phyloP scores from a whole-genome alignment of 108 stramenopile species.

The Cyclotella baltica region DNA sequence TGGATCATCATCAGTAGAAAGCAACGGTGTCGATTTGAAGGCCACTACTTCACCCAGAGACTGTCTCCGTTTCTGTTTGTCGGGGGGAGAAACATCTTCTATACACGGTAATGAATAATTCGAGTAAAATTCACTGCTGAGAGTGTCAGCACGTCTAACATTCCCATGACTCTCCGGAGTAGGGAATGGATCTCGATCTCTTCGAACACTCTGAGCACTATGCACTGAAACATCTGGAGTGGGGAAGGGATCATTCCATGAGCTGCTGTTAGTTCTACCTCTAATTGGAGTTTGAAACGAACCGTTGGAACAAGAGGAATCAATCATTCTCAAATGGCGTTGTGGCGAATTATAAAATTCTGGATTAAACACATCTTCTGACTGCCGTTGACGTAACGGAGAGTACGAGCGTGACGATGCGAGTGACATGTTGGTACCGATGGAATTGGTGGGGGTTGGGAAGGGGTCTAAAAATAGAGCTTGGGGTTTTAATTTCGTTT shows the following conservation, averaged over 20 bases:
- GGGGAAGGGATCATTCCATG: slow-evolving; percentile 51
- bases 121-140: not conserved
- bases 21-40: not conserved
- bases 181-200: not conserved
- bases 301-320: not conserved
- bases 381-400: not conserved
- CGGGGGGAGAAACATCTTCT: not conserved
- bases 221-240: slow-evolving; percentile 44
- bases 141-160: not conserved
- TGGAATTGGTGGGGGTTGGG: slow-evolving; percentile 9
- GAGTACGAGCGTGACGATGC: not conserved
- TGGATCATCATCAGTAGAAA: not conserved
- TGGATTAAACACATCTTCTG: not conserved
- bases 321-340: not conserved
- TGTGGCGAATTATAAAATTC: not conserved
- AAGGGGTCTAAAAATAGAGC: slow-evolving; percentile 21
- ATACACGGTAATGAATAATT: not conserved
- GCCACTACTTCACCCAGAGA: not conserved
- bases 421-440: not conserved
- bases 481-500: not conserved
- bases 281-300: slow-evolving; percentile 2
- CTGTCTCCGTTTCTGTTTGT: not conserved
- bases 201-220: not conserved
- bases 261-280: not conserved
- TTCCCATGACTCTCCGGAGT: not conserved